Evolutionary conservation across 768 basidiomycete genomes (phyloP).

Genomic region (Tubosaeta sp.): DNA sequence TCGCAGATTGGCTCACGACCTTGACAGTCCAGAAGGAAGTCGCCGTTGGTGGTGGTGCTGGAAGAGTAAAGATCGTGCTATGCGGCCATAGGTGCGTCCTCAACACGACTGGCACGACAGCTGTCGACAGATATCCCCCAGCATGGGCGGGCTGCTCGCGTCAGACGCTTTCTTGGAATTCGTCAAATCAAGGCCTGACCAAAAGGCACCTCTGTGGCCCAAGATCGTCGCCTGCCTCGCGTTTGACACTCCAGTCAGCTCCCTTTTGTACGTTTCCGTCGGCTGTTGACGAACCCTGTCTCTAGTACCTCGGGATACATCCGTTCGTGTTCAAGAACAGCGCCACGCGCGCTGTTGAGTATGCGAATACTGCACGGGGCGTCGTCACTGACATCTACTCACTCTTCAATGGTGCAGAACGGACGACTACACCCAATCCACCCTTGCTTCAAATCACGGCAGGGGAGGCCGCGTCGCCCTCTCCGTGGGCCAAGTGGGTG

Average conservation of each 20-base stretch:
- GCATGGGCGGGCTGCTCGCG: constrained; percentile 90
- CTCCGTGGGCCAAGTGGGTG: constrained; percentile 61
- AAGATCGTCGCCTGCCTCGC: constrained; percentile 79
- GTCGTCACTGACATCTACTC: constrained; percentile 61
- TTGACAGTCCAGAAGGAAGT: constrained; percentile 83
- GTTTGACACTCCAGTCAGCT: constrained; percentile 84
- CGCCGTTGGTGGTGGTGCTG: constrained; percentile 70
- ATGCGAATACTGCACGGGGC: constrained; percentile 61
- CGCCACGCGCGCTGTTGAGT: constrained; percentile 68
- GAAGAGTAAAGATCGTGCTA: constrained; percentile 70
- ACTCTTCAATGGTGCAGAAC: constrained; percentile 46
- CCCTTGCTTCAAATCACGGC: constrained; percentile 32
- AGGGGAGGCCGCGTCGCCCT: constrained; percentile 12
- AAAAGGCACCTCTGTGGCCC: constrained; percentile 75
- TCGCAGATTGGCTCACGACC: constrained; percentile 92
- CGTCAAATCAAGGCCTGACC: constrained; percentile 59
- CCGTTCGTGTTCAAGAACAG: constrained; percentile 82
- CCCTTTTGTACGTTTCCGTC: neutral
- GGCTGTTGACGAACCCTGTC: neutral
- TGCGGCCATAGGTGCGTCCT: constrained; percentile 78
- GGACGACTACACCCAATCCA: constrained; percentile 25
- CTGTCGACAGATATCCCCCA: constrained; percentile 28
- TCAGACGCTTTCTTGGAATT: constrained; percentile 82
- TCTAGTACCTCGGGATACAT: constrained; percentile 82
- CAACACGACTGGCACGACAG: too few species aligned